Evolutionary conservation across 2,329 filamentous ascomycete genomes (phyloP).

Genomic region (Phialophora verrucosa): DNA sequence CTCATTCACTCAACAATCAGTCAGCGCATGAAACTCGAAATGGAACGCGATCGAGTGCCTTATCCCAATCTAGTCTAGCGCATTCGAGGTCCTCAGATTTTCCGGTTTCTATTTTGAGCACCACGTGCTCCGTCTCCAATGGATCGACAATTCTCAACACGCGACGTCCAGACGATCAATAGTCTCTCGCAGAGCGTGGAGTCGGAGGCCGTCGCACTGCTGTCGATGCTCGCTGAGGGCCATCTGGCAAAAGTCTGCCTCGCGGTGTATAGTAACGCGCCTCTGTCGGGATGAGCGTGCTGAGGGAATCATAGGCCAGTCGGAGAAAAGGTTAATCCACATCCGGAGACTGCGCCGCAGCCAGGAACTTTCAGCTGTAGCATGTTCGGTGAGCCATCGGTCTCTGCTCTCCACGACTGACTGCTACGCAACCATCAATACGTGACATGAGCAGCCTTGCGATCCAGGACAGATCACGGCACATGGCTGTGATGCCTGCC

Average conservation of each 20-base stretch:
- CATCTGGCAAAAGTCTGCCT: slow-evolving; percentile 18
- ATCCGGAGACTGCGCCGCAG: slow-evolving; percentile 17
- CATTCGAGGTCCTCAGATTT: not conserved
- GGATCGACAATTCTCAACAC: not conserved
- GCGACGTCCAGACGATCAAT: not conserved
- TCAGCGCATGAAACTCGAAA: slow-evolving; percentile 1
- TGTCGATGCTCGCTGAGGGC: not conserved
- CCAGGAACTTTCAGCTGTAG: slow-evolving; percentile 11
- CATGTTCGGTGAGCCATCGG: slow-evolving; percentile 8
- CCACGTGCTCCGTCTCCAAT: not conserved
- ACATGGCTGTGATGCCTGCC: not conserved
- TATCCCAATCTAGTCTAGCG: not conserved
- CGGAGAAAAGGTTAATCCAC: slow-evolving; percentile 29
- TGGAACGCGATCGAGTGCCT: not conserved
- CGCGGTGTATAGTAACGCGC: slow-evolving; percentile 18
- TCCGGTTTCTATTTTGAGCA: slow-evolving; percentile 18
- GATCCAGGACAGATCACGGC: not conserved
- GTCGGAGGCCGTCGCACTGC: not conserved
- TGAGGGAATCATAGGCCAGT: slow-evolving; percentile 7
- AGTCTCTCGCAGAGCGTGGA: not conserved
- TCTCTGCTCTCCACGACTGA: not conserved
- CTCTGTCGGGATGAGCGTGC: slow-evolving; percentile 22
- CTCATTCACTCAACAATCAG: not conserved
- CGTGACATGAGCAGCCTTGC: not conserved
- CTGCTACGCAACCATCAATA: not conserved